Evolutionary conservation across 768 basidiomycete genomes (phyloP).

Genomic region (Suillus tomentosus): DNA sequence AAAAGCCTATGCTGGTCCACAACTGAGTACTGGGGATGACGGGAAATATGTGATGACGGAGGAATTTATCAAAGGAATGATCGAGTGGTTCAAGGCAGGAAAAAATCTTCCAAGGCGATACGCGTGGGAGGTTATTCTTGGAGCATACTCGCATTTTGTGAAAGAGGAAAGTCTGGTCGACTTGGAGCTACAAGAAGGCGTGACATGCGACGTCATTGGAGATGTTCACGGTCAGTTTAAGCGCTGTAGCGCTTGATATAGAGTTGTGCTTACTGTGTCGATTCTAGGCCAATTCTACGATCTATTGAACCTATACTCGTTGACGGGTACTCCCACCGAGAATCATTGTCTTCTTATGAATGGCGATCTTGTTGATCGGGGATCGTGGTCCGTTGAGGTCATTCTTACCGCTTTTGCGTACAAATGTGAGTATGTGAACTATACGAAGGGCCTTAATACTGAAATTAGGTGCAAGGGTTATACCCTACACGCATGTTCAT

Average conservation of each 20-base stretch:
- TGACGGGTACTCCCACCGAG: conserved; percentile 84
- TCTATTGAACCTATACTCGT: conserved; percentile 79
- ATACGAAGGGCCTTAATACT: conserved; percentile 8
- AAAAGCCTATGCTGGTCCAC: conserved; percentile 71
- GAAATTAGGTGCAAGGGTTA: conserved; percentile 61
- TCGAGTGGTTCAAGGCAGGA: conserved; percentile 92
- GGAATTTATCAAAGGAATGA: conserved; percentile 83
- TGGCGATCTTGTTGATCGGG: conserved; percentile 95
- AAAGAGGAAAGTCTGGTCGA: conserved; percentile 83
- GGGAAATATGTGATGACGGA: conserved; percentile 74
- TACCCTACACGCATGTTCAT: conserved; percentile 89
- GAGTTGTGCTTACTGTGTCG: conserved; percentile 7
- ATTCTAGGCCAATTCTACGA: conserved; percentile 90
- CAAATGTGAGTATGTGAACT: conserved; percentile 66
- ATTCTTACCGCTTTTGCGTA: conserved; percentile 92
- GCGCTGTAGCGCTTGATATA: conserved; percentile 4
- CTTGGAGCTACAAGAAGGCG: conserved; percentile 70
- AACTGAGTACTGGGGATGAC: conserved; percentile 55
- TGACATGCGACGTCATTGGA: conserved; percentile 91
- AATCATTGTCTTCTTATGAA: conserved; percentile 90
- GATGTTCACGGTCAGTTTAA: conserved; percentile 81
- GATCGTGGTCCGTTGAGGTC: conserved; percentile 94
- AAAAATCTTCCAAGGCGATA: conserved; percentile 88
- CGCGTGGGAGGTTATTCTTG: conserved; percentile 95
- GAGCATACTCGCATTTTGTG: conserved; percentile 73